Conservation (phyloP, 768 basidiomycete genomes). For the Calocybe gangraenosa region DNA sequence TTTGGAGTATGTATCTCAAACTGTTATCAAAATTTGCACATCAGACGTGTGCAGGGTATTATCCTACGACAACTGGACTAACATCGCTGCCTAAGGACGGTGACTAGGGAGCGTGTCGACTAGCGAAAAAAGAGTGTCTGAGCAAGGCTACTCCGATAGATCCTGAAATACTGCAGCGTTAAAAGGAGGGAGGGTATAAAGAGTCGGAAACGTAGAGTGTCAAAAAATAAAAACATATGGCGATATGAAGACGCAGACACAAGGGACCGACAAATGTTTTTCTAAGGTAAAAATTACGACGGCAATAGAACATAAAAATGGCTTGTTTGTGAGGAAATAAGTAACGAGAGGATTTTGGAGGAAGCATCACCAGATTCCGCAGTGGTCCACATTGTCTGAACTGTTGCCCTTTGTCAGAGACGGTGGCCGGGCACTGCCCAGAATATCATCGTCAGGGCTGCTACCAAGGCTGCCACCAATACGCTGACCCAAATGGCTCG, state of each 20-base stretch:
- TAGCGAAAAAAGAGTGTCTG: conserved; percentile 7
- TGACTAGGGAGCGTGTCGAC: background rate
- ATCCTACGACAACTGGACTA: too few relatives aligned
- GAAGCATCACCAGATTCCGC: conserved; percentile 12
- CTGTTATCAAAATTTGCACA: background rate
- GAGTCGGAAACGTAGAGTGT: conserved; percentile 15
- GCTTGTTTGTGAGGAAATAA: conserved; percentile 9
- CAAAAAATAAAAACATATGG: conserved; percentile 26
- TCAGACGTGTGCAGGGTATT: background rate
- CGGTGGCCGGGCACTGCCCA: conserved; percentile 95
- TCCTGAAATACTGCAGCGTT: conserved; percentile 9
- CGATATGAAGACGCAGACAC: conserved; percentile 17
- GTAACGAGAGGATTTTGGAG: conserved; percentile 8
- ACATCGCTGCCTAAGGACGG: too few relatives aligned
- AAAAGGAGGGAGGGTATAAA: conserved; percentile 17
- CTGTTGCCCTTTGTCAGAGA: conserved; percentile 38
- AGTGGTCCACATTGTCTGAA: conserved; percentile 8
- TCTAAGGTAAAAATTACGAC: conserved; percentile 12
- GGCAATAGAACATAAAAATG: conserved; percentile 8
- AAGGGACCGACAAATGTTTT: conserved; percentile 7
- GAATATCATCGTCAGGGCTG: conserved; percentile 85
- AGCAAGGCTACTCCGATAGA: conserved; percentile 9
- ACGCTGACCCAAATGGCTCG: conserved; percentile 90
- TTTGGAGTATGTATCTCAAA: too few relatives aligned
- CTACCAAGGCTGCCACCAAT: conserved; percentile 71